phyloP scores from a whole-genome alignment of 306 rosid species.

The Arachis stenosperma region DNA sequence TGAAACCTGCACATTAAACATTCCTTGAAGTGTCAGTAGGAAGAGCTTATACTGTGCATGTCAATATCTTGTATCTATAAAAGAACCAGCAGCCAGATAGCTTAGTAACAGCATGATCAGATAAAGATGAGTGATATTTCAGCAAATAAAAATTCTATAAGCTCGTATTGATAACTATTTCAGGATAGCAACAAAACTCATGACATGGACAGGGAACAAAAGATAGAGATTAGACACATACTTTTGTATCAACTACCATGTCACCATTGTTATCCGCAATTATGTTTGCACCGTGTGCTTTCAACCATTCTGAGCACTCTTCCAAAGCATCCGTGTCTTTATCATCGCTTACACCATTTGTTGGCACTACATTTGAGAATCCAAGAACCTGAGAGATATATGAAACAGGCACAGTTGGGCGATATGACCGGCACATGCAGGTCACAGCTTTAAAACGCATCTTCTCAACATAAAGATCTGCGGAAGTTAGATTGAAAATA shows the following conservation, averaged over 20 bases:
- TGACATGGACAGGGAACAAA: neutral
- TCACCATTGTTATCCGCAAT: constrained; percentile 69
- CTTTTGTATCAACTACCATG: constrained; percentile 78
- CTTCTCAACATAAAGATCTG: constrained; percentile 93
- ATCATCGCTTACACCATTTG: constrained; percentile 55
- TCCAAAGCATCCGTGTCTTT: constrained; percentile 69
- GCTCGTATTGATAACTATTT: neutral
- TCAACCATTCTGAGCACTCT: constrained; percentile 94
- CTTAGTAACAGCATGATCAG: neutral
- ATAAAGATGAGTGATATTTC: neutral
- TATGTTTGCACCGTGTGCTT: constrained; percentile 82
- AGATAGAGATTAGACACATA: constrained; percentile 44
- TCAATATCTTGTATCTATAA: neutral
- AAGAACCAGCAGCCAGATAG: neutral
- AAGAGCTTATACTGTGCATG: constrained; percentile 3
- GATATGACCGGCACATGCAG: constrained; percentile 96
- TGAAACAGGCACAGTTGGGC: constrained; percentile 82
- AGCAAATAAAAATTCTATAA: constrained; percentile 6
- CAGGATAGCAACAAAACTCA: neutral
- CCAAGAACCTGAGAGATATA: constrained; percentile 86
- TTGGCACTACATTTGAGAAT: constrained; percentile 47
- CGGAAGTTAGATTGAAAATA: constrained; percentile 2
- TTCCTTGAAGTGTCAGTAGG: constrained; percentile 6
- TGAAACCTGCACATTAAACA: constrained; percentile 66
- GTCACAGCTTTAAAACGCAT: constrained; percentile 90